Conservation (phyloP, 108 stramenopile species). For the Stephanodiscus minutulus region DNA sequence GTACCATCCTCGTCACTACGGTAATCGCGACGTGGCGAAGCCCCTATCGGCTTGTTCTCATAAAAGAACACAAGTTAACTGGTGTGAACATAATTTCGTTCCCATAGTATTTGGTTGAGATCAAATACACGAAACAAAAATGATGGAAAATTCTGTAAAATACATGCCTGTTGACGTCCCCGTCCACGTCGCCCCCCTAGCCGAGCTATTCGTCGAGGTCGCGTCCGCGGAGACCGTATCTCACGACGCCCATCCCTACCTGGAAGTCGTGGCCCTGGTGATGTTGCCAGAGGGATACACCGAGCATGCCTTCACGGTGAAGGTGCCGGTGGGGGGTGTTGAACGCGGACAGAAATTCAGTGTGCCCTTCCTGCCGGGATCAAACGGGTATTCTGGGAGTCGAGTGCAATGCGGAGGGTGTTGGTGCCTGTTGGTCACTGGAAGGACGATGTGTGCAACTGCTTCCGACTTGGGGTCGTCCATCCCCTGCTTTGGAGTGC, state of each 20-base stretch:
- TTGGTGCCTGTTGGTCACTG: constrained; percentile 25
- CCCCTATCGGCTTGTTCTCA: too few species aligned
- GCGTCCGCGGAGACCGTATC: background rate
- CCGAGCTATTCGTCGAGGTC: background rate
- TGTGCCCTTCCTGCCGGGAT: constrained; percentile 28
- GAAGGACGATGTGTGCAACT: constrained; percentile 46
- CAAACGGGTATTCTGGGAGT: constrained; percentile 4
- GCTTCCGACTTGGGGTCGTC: constrained; percentile 31
- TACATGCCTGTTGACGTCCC: too few species aligned
- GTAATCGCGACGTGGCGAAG: too few species aligned
- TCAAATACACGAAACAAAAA: too few species aligned
- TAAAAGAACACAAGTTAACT: too few species aligned
- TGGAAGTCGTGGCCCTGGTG: constrained; percentile 32
- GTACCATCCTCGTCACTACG: too few species aligned
- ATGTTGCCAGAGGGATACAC: constrained; percentile 35
- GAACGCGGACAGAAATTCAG: constrained; percentile 42
- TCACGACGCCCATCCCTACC: constrained; percentile 10
- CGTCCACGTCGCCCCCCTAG: too few species aligned
- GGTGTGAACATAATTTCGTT: too few species aligned
- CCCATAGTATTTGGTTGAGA: too few species aligned
- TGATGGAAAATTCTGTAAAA: too few species aligned
- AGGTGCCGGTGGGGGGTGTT: constrained; percentile 44
- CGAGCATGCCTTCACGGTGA: constrained; percentile 21
- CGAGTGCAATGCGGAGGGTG: constrained; percentile 9
- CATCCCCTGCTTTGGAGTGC: constrained; percentile 46